A percentile compares a stretch with the other conserved stretches of the same genome.
Conservation (phyloP, 345 rosid species). For the Rhodomyrtus tomentosa region DNA sequence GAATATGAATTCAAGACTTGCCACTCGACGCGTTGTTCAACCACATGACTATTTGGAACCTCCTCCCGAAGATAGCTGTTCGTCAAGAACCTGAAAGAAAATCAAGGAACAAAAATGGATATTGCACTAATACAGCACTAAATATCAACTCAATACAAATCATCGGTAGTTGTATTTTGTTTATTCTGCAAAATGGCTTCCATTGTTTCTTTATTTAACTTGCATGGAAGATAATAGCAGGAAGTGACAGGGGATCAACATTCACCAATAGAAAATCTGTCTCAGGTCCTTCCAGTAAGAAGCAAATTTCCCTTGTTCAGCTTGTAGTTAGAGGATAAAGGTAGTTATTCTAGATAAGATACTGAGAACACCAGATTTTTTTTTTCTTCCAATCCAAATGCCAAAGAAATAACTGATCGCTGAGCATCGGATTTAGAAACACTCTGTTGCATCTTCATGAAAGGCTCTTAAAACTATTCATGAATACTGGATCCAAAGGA, state of each 20-base stretch:
- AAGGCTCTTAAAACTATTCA: neutral
- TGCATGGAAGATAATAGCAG: neutral
- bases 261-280: neutral
- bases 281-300: neutral
- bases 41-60: slow-evolving; percentile 94
- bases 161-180: neutral
- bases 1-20: slow-evolving; percentile 25
- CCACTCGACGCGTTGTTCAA: slow-evolving; percentile 99
- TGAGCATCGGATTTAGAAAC: neutral
- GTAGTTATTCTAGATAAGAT: neutral
- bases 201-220: neutral
- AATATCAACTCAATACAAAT: neutral
- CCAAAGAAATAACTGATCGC: neutral
- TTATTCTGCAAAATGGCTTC: neutral
- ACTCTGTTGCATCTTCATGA: neutral
- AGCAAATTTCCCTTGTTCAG: neutral
- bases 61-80: slow-evolving; percentile 95
- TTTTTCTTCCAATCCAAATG: neutral
- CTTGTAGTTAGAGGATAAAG: neutral
- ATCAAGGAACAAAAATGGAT: neutral
- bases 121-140: neutral
- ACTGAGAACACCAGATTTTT: neutral
- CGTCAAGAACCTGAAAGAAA: slow-evolving; percentile 64
- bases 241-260: neutral
- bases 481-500: neutral